Evolutionary conservation across 768 basidiomycete species (phyloP), one percentile per base, ranked within the genome.

Genomic region (Macrolepiota albuminosa): DNA sequence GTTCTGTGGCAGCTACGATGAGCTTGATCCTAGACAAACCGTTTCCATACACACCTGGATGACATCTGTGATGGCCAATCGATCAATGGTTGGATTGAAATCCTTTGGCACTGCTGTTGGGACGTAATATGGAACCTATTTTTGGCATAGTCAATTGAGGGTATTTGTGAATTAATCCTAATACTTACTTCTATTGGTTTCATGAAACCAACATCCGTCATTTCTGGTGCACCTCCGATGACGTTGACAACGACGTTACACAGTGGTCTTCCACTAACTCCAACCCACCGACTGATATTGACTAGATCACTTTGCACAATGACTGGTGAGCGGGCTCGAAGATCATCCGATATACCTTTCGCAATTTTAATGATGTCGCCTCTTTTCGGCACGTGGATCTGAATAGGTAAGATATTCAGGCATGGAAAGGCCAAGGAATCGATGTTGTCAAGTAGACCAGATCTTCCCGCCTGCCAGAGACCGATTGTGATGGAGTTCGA

Each of bases 401-500:
- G 66, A 51, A 81, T 63, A 29, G 79, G 78, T 21, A 80, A 59
- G 9, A 78, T 70, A 57, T 81, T 80, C 67, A 78, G 70, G 61
- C 77, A 79, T n/a, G 80, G 78, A 18, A 75, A 63, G 4, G 76
- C 76, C n/a, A 81, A 61, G 39, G 67, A 70, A 33, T 74, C 75
- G 24, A 77, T 66, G 21, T 72, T 67, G 29, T 72, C 66, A 24
- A 75, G 45, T 11, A 68, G 49, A 11, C 76, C 74, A 14, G 75
- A 75, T 47, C 80, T 69, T 29, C 80, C 78, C 6, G 75, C 74
- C 53, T 80, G 79, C 80, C 80, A 81, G 16, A 81, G 70, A 4
- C 78, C 78, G 53, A 81, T 77, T 7, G 72, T 76, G 2, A 73
- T 70, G 21, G 62, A 62, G 14, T 65, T 61, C 21, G 71, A 61